Evolutionary conservation across 2,329 filamentous ascomycete species (phyloP).

Genomic region (Claviceps spartinae): DNA sequence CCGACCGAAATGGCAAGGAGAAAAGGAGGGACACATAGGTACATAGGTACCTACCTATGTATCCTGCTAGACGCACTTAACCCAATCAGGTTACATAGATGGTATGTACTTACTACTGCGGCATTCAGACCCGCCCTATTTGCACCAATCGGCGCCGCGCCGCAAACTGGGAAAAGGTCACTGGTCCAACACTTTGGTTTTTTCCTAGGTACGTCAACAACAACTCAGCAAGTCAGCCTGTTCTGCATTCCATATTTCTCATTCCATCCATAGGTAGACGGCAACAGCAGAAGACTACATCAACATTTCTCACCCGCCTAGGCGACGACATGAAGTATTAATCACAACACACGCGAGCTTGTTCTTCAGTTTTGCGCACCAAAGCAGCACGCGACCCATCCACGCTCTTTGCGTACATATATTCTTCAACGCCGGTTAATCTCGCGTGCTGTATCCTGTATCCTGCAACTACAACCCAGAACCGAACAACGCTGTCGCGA

Average conservation of each 20-base stretch:
- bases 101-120: too few relatives aligned
- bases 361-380: background rate
- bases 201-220: background rate
- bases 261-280: background rate
- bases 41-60: background rate
- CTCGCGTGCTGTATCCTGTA: too few relatives aligned
- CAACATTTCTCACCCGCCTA: background rate
- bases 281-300: background rate
- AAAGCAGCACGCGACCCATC: background rate
- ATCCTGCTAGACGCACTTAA: background rate
- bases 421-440: too few relatives aligned
- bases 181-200: background rate
- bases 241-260: background rate
- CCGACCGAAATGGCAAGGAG: too few relatives aligned
- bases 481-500: too few relatives aligned
- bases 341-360: too few relatives aligned
- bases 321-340: background rate
- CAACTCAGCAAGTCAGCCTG: background rate
- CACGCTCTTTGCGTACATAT: too few relatives aligned
- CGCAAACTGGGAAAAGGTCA: background rate
- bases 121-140: background rate
- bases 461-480: too few relatives aligned
- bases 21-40: background rate
- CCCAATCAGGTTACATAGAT: background rate
- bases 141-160: background rate